Conservation (phyloP, 352 stramenopile genomes). For the Phytophthora cactorum region DNA sequence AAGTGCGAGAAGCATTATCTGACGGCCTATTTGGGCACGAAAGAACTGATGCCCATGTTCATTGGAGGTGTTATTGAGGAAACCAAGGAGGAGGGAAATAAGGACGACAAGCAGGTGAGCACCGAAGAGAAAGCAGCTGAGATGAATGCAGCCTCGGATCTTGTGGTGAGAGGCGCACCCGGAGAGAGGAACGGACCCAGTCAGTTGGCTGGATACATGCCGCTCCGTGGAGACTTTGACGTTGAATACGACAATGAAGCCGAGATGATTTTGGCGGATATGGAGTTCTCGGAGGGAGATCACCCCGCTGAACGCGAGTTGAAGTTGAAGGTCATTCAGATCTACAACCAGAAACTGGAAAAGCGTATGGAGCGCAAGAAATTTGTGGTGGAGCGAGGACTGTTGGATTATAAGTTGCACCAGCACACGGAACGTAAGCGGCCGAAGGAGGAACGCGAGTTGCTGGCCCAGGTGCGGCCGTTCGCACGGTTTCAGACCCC, state of each 20-base stretch:
- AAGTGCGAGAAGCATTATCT: constrained; percentile 93
- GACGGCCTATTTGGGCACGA: constrained; percentile 69
- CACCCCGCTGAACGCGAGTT: constrained; percentile 91
- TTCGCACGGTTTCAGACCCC: constrained; percentile 96
- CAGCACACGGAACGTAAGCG: constrained; percentile 90
- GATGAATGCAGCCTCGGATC: constrained; percentile 28
- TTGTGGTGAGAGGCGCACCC: constrained; percentile 17
- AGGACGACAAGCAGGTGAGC: constrained; percentile 10
- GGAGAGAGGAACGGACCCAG: constrained; percentile 32
- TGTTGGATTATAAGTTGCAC: constrained; percentile 95
- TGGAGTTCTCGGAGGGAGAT: constrained; percentile 94
- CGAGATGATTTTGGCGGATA: constrained; percentile 95
- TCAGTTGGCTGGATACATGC: constrained; percentile 94
- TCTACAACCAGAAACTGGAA: constrained; percentile 97
- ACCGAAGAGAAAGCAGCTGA: constrained; percentile 42
- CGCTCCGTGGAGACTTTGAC: constrained; percentile 96
- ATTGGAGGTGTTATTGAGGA: constrained; percentile 49
- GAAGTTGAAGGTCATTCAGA: constrained; percentile 96
- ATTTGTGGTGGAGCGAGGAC: constrained; percentile 90
- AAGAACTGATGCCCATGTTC: constrained; percentile 71
- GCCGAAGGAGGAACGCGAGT: constrained; percentile 95
- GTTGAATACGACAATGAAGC: constrained; percentile 98
- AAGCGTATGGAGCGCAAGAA: constrained; percentile 93
- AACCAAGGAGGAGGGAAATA: constrained; percentile 29
- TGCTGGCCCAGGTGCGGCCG: constrained; percentile 93